These are phyloP conservation scores for Xylogone sp. DNA, from an alignment of 2,329 filamentous ascomycete species.

Conservation along the genomic window DNA sequence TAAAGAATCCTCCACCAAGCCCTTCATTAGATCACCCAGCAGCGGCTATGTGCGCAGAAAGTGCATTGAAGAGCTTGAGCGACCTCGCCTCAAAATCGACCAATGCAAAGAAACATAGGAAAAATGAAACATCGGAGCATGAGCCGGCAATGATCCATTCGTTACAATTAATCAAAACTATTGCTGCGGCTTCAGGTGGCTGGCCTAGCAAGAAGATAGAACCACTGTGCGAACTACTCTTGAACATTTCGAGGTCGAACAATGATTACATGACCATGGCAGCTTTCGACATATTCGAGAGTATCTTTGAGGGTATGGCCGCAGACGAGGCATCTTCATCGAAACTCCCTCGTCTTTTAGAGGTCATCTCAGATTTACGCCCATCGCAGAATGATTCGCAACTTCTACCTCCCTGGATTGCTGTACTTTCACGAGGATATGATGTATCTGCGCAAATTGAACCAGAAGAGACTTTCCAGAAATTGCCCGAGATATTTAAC, in stretches of 20 bases:
- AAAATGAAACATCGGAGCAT: conserved; percentile 53
- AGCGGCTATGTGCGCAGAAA: conserved; percentile 93
- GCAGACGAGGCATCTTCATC: conserved; percentile 80
- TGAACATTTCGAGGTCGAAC: conserved; percentile 83
- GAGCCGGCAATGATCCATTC: conserved; percentile 88
- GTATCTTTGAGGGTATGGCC: conserved; percentile 91
- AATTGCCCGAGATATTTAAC: conserved; percentile 78
- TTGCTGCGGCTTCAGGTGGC: conserved; percentile 81
- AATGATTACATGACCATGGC: conserved; percentile 97
- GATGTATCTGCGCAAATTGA: conserved; percentile 88
- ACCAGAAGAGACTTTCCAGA: conserved; percentile 87
- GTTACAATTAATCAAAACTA: conserved; percentile 84
- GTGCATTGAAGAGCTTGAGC: conserved; percentile 74
- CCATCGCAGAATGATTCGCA: conserved; percentile 92
- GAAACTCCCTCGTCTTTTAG: conserved; percentile 83
- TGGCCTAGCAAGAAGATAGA: conserved; percentile 98
- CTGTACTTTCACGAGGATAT: conserved; percentile 89
- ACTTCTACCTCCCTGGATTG: conserved; percentile 92
- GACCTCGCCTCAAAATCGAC: conserved; percentile 64
- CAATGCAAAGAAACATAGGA: conserved; percentile 66
- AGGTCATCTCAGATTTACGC: conserved; percentile 87
- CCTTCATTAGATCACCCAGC: conserved; percentile 92
- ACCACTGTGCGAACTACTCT: conserved; percentile 79
- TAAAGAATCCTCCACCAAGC: conserved; percentile 82
- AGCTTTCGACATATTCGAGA: conserved; percentile 94